These are phyloP conservation scores for Xylaria sp. DNA, from an alignment of 2,329 filamentous ascomycete species.

Conservation along the genomic window DNA sequence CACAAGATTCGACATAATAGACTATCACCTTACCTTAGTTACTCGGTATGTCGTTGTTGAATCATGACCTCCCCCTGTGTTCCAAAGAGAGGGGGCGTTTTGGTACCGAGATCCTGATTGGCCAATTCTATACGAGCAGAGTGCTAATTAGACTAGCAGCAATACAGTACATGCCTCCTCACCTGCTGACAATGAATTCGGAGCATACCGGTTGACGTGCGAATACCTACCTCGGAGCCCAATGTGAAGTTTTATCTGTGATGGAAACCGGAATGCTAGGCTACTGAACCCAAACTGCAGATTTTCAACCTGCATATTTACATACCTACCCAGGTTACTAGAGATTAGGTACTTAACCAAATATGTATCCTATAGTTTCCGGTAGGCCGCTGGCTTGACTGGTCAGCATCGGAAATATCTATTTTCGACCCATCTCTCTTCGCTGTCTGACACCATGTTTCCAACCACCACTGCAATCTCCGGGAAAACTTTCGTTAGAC, in stretches of 20 bases:
- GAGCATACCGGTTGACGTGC: neutral
- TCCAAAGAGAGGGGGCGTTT: neutral
- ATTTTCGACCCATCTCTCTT: constrained; percentile 88
- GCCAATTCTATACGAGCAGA: constrained; percentile 24
- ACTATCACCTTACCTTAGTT: neutral
- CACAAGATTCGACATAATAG: neutral
- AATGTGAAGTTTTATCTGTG: neutral
- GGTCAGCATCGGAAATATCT: constrained; percentile 84
- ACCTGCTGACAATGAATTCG: constrained; percentile 10
- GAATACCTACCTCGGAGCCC: neutral
- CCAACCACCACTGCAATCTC: constrained; percentile 86
- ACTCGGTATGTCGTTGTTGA: neutral
- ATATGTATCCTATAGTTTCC: constrained; percentile 1
- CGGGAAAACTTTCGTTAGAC: constrained; percentile 87
- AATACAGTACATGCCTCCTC: neutral
- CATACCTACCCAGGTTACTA: neutral
- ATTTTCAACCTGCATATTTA: constrained; percentile 8
- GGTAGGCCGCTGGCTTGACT: neutral
- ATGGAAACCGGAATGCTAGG: constrained; percentile 17
- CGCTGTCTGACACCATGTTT: constrained; percentile 78
- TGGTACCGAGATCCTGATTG: constrained; percentile 9
- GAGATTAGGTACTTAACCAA: neutral
- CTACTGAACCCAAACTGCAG: constrained; percentile 5
- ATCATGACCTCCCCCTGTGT: neutral
- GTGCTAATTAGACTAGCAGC: neutral